These are phyloP conservation scores for Inonotus hispidus DNA, from an alignment of 1,284 basidiomycete species.

Conservation along the genomic window DNA sequence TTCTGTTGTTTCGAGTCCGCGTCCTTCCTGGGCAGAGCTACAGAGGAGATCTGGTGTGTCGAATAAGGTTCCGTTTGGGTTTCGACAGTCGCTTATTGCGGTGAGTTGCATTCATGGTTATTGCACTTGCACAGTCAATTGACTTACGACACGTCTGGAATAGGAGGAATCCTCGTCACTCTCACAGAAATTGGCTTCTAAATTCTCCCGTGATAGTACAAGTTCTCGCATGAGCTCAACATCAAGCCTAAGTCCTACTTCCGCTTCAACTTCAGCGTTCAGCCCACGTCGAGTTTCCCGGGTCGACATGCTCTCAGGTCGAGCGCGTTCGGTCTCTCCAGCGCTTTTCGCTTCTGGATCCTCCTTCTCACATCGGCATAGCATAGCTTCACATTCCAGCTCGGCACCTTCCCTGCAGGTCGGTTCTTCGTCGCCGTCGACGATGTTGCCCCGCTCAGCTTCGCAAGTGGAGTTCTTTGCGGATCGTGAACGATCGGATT, in stretches of 20 bases:
- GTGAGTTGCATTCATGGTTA: neutral
- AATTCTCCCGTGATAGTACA: neutral
- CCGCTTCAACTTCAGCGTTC: neutral
- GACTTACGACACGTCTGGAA: neutral
- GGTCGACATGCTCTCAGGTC: slow-evolving; percentile 6
- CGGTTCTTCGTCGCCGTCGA: neutral
- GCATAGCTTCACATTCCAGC: neutral
- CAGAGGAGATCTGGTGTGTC: slow-evolving; percentile 26
- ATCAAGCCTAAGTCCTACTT: neutral
- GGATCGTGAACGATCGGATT: neutral
- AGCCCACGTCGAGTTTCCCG: slow-evolving; percentile 5
- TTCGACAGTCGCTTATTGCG: slow-evolving; percentile 36
- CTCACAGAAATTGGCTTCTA: neutral
- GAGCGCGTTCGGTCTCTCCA: slow-evolving; percentile 11
- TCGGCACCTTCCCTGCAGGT: slow-evolving; percentile 1
- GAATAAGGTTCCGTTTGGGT: slow-evolving; percentile 58
- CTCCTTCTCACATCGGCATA: slow-evolving; percentile 1
- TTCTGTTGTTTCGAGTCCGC: slow-evolving; percentile 25
- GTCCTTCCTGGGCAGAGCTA: slow-evolving; percentile 17
- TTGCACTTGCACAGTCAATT: neutral
- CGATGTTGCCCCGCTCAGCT: neutral
- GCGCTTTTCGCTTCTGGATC: slow-evolving; percentile 1
- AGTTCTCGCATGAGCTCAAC: neutral
- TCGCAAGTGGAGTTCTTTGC: slow-evolving; percentile 11
- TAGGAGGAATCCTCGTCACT: slow-evolving; percentile 3